Evolutionary conservation across 2,329 filamentous ascomycete species (phyloP).

Genomic region (Neopestalotiopsis clavispora): DNA sequence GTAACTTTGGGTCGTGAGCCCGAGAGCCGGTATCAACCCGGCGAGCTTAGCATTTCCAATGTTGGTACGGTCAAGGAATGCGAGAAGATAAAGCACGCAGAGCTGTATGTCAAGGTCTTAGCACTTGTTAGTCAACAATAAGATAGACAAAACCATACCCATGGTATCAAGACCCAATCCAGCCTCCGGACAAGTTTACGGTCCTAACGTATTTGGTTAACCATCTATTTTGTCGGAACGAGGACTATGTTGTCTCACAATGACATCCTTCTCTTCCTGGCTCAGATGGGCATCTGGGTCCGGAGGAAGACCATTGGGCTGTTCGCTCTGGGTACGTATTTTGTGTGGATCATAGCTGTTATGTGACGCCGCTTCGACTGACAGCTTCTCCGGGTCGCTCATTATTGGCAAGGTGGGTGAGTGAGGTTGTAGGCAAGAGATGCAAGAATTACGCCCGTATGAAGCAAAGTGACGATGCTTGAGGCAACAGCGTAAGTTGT

Average conservation of each 20-base stretch:
- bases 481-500: background rate
- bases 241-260: slow-evolving; percentile 46
- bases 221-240: background rate
- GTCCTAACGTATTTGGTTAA: slow-evolving; percentile 32
- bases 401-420: slow-evolving; percentile 21
- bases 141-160: slow-evolving; percentile 30
- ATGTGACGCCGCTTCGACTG: slow-evolving; percentile 29
- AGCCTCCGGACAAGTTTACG: slow-evolving; percentile 36
- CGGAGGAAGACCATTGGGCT: slow-evolving; percentile 27
- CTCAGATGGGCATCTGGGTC: slow-evolving; percentile 64
- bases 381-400: slow-evolving; percentile 35
- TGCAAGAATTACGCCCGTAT: background rate
- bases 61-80: slow-evolving; percentile 78
- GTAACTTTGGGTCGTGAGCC: slow-evolving; percentile 68
- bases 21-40: slow-evolving; percentile 58
- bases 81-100: slow-evolving; percentile 74
- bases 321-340: background rate
- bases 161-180: slow-evolving; percentile 40
- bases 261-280: slow-evolving; percentile 58
- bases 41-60: slow-evolving; percentile 72
- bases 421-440: background rate
- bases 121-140: background rate
- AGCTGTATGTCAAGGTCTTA: slow-evolving; percentile 46
- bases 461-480: background rate
- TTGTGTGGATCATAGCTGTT: slow-evolving; percentile 15